Evolutionary conservation across 2,329 filamentous ascomycete species (phyloP).

Genomic region (Cercospora janseana): DNA sequence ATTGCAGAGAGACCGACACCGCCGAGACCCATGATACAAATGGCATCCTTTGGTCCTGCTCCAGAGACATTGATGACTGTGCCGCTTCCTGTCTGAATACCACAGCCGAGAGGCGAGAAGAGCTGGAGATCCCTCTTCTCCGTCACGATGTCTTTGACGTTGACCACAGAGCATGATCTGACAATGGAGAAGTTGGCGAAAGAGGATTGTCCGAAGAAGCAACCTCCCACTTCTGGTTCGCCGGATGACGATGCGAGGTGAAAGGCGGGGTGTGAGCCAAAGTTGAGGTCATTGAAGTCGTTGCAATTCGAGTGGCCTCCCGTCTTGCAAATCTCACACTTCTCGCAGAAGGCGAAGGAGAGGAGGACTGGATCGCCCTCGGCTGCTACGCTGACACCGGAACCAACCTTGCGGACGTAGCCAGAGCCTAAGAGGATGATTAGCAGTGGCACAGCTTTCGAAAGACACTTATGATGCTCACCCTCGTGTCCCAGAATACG

Average conservation of each 20-base stretch:
- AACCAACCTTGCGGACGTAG: conserved; percentile 49
- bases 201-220: conserved; percentile 52
- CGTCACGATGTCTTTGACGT: conserved; percentile 41
- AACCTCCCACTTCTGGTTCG: conserved; percentile 38
- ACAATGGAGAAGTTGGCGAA: conserved; percentile 45
- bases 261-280: conserved; percentile 36
- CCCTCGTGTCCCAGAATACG: conserved; percentile 56
- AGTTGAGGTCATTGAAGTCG: conserved; percentile 50
- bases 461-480: conserved; percentile 16
- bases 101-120: conserved; percentile 49
- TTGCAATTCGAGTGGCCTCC: conserved; percentile 51
- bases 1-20: conserved; percentile 50
- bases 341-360: conserved; percentile 49
- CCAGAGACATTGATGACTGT: conserved; percentile 44
- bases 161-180: conserved; percentile 43
- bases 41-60: conserved; percentile 38
- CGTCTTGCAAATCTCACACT: conserved; percentile 50
- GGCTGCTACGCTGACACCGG: conserved; percentile 43
- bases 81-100: conserved; percentile 48
- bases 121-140: conserved; percentile 44
- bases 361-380: conserved; percentile 50
- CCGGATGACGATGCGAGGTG: conserved; percentile 24
- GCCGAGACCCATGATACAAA: conserved; percentile 48
- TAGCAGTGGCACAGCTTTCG: background rate
- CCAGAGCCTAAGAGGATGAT: no score